These are phyloP conservation scores for Salisapilia sapeloensis DNA, from an alignment of 352 stramenopile genomes.

Conservation along the genomic window DNA sequence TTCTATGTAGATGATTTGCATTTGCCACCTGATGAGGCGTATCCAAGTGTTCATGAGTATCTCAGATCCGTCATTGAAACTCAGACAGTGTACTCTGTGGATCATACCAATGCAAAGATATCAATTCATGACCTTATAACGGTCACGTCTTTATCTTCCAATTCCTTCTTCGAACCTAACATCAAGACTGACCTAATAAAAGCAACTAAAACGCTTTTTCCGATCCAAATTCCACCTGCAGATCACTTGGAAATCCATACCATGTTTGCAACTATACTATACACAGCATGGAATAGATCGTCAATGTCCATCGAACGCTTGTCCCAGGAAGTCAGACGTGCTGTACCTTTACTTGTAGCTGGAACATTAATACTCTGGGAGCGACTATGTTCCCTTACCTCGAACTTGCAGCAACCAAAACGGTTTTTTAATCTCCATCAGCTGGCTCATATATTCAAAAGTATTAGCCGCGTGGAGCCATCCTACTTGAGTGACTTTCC, in stretches of 20 bases:
- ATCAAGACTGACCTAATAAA: conserved; percentile 1
- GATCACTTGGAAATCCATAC: conserved; percentile 10
- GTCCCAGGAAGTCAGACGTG: conserved; percentile 4
- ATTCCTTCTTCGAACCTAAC: not conserved
- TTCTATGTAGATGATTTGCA: conserved; percentile 19
- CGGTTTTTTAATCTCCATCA: conserved; percentile 22
- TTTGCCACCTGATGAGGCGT: conserved; percentile 9
- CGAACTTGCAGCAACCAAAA: not conserved
- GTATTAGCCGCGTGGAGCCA: conserved; percentile 16
- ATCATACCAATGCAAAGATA: conserved; percentile 1
- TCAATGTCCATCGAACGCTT: conserved; percentile 2
- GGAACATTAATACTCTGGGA: conserved; percentile 37
- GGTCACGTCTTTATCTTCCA: conserved; percentile 9
- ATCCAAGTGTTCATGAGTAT: conserved; percentile 8
- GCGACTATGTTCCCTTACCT: conserved; percentile 6
- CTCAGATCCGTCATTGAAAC: conserved; percentile 8
- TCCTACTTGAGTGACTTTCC: conserved; percentile 18
- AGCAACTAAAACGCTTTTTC: conserved; percentile 12
- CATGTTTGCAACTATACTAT: conserved; percentile 9
- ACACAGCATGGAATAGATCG: conserved; percentile 4
- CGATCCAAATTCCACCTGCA: conserved; percentile 9
- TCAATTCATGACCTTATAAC: conserved; percentile 11
- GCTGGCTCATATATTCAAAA: conserved; percentile 23
- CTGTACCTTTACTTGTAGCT: conserved; percentile 12
- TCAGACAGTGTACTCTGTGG: conserved; percentile 2